Evolutionary conservation across 352 stramenopile species (phyloP).

Genomic region (Paralagenidium karlingii): DNA sequence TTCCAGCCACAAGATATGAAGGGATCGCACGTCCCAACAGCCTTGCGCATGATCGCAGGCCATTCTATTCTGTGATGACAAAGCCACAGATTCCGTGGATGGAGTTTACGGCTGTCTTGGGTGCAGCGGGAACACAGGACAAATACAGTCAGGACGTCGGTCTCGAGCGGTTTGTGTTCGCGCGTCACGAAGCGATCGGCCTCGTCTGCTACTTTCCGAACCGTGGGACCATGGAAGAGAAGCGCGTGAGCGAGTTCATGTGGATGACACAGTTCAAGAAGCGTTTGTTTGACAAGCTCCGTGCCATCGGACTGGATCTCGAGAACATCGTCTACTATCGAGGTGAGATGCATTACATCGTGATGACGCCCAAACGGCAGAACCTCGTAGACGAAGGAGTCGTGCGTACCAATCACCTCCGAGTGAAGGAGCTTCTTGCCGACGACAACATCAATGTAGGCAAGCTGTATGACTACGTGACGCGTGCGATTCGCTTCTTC

Average conservation of each 20-base stretch:
- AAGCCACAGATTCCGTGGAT: constrained; percentile 71
- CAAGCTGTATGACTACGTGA: constrained; percentile 49
- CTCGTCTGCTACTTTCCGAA: constrained; percentile 78
- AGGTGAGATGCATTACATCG: constrained; percentile 77
- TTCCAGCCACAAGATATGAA: constrained; percentile 48
- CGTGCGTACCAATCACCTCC: constrained; percentile 53
- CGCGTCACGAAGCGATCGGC: constrained; percentile 64
- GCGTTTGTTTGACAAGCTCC: constrained; percentile 68
- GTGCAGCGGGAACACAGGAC: constrained; percentile 55
- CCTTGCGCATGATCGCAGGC: constrained; percentile 36
- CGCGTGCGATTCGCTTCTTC: constrained; percentile 53
- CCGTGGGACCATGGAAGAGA: constrained; percentile 51
- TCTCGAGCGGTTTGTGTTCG: constrained; percentile 73
- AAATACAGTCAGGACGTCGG: constrained; percentile 38
- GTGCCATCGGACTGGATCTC: constrained; percentile 51
- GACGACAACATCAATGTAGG: constrained; percentile 55
- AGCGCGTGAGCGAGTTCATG: constrained; percentile 67
- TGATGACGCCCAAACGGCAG: constrained; percentile 69
- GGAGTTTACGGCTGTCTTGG: constrained; percentile 59
- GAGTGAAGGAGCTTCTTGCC: constrained; percentile 40
- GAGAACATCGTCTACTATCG: constrained; percentile 83
- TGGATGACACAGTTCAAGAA: constrained; percentile 82
- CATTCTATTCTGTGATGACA: constrained; percentile 58
- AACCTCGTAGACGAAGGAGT: constrained; percentile 65
- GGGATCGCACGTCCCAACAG: constrained; percentile 30